Evolutionary conservation across 306 rosid species (phyloP).

Genomic region (Alnus glutinosa): DNA sequence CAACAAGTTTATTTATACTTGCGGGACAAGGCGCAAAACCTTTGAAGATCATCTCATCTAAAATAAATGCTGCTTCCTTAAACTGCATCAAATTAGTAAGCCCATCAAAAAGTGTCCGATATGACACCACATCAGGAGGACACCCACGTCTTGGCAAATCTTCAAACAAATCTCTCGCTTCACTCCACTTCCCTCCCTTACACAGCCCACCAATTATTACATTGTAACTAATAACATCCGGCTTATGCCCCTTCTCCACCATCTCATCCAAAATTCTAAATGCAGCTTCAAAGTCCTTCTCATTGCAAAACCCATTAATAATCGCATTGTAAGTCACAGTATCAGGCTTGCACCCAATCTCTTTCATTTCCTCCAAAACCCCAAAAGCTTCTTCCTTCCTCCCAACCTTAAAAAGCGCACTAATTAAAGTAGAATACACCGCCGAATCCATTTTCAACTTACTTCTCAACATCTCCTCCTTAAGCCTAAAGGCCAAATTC

Average conservation of each 20-base stretch:
- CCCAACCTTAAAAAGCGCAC: constrained; percentile 52
- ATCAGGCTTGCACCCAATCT: constrained; percentile 47
- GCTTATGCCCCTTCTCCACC: constrained; percentile 46
- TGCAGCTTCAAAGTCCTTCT: constrained; percentile 54
- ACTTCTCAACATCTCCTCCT: constrained; percentile 66
- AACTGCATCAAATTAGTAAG: constrained; percentile 48
- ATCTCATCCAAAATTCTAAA: constrained; percentile 59
- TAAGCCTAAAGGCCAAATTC: constrained; percentile 45
- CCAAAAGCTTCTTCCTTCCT: constrained; percentile 51
- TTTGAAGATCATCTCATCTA: constrained; percentile 80
- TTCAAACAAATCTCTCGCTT: constrained; percentile 66
- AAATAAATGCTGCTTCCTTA: constrained; percentile 53
- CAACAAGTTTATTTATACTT: constrained; percentile 41
- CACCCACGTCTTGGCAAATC: constrained; percentile 66
- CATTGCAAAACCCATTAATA: constrained; percentile 64
- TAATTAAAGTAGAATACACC: constrained; percentile 54
- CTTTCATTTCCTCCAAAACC: constrained; percentile 63
- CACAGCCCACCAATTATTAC: constrained; percentile 55
- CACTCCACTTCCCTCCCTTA: constrained; percentile 60
- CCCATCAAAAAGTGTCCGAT: constrained; percentile 64
- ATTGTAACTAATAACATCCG: constrained; percentile 66
- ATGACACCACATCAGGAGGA: constrained; percentile 53
- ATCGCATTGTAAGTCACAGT: constrained; percentile 68
- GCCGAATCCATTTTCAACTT: constrained; percentile 41
- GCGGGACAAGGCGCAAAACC: constrained; percentile 43